These are phyloP conservation scores for Wallacemonas rigidus DNA, from an alignment of 208 protist species.

Conservation along the genomic window DNA sequence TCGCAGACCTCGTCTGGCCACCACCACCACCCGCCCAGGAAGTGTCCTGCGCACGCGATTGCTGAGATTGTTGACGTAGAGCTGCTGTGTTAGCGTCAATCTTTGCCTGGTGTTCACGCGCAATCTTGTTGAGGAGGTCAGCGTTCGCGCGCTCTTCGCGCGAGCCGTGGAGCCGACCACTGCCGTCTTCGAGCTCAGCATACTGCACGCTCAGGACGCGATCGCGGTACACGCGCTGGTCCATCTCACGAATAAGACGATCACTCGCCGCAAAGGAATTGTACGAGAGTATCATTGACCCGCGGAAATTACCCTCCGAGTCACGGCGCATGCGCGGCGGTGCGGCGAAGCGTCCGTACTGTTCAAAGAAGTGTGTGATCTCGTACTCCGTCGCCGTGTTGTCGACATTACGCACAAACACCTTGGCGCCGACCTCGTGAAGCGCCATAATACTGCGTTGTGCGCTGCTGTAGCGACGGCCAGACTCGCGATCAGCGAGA, in stretches of 20 bases:
- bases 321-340: conserved; percentile 84
- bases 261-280: conserved; percentile 75
- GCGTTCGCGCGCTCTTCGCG: conserved; percentile 79
- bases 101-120: conserved; percentile 62
- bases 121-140: conserved; percentile 67
- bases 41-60: conserved; percentile 50
- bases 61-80: conserved; percentile 41
- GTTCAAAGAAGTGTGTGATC: conserved; percentile 72
- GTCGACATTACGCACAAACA: conserved; percentile 80
- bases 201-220: conserved; percentile 74
- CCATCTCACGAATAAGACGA: conserved; percentile 70
- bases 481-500: conserved; percentile 33
- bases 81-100: conserved; percentile 50
- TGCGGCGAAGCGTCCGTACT: conserved; percentile 81
- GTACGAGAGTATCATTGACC: conserved; percentile 78
- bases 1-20: not conserved
- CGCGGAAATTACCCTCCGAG: conserved; percentile 74
- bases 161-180: conserved; percentile 72
- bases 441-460: conserved; percentile 23
- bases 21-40: conserved; percentile 51
- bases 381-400: conserved; percentile 74
- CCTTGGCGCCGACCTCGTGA: conserved; percentile 87
- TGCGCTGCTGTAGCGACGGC: conserved; percentile 20
- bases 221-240: conserved; percentile 66
- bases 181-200: conserved; percentile 84